Conservation (phyloP, 257 asterid genomes). For the Penstemon barbatus region DNA sequence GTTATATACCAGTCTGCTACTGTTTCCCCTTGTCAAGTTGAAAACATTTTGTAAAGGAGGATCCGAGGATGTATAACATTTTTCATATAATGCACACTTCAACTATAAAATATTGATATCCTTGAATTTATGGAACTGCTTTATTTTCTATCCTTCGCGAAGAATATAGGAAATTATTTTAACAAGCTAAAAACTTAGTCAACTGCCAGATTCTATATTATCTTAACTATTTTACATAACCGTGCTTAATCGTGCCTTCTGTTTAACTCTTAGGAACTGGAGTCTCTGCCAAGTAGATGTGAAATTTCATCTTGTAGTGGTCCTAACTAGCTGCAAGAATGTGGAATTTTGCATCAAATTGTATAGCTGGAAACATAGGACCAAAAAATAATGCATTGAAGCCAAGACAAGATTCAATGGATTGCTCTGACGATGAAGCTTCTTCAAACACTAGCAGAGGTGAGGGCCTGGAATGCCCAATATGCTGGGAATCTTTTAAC, state of each 20-base stretch:
- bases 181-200: constrained; percentile 1
- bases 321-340: constrained; percentile 40
- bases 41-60: no score
- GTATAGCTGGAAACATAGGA: constrained; percentile 60
- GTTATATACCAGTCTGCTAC: background rate
- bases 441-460: constrained; percentile 65
- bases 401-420: constrained; percentile 48
- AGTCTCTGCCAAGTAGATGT: constrained; percentile 23
- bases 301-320: constrained; percentile 30
- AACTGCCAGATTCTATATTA: background rate
- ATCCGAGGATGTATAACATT: background rate
- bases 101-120: background rate
- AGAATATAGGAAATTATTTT: constrained; percentile 5
- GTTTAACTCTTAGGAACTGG: constrained; percentile 27
- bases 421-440: constrained; percentile 75
- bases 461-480: constrained; percentile 87
- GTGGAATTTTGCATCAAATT: constrained; percentile 82
- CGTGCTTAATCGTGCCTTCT: constrained; percentile 8
- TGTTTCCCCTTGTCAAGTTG: no score
- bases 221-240: background rate
- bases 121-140: background rate
- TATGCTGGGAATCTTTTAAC: constrained; percentile 95
- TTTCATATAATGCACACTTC: background rate
- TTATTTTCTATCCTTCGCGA: constrained; percentile 1
- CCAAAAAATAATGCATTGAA: constrained; percentile 44